Percentiles rank a stretch among this genome's conserved stretches.
phyloP scores from a whole-genome alignment of 108 stramenopile species.

The Phaeodactylum tricornutum region DNA sequence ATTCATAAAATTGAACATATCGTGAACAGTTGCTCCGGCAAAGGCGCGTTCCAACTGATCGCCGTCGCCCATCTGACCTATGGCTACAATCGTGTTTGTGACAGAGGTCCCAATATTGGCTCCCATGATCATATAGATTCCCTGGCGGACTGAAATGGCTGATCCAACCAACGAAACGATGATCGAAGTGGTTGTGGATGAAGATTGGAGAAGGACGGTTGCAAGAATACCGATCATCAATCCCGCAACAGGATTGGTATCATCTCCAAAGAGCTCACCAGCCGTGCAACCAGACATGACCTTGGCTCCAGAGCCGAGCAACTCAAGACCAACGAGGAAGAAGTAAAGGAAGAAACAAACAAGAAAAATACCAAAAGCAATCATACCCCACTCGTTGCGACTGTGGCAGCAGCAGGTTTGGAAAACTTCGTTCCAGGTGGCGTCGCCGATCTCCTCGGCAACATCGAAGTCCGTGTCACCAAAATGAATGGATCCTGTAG shows the following conservation, averaged over 20 bases:
- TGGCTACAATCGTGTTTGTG: conserved; percentile 80
- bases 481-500: conserved; percentile 52
- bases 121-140: conserved; percentile 87
- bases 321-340: conserved; percentile 76
- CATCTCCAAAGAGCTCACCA: conserved; percentile 61
- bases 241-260: conserved; percentile 77
- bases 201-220: conserved; percentile 80
- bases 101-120: conserved; percentile 85
- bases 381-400: conserved; percentile 41
- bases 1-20: conserved; percentile 83
- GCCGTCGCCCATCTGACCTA: conserved; percentile 79
- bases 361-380: conserved; percentile 28
- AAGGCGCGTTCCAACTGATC: conserved; percentile 82
- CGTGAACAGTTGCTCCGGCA: conserved; percentile 87
- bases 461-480: conserved; percentile 44
- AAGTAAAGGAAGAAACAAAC: conserved; percentile 81
- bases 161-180: conserved; percentile 74
- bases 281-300: conserved; percentile 74
- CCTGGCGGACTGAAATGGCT: conserved; percentile 45
- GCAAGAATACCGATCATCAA: conserved; percentile 78
- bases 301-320: conserved; percentile 75
- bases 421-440: conserved; percentile 71
- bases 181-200: conserved; percentile 83
- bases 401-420: conserved; percentile 62
- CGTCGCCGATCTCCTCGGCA: conserved; percentile 33